A percentile compares a stretch with the other conserved stretches of the same genome.
phyloP scores from a whole-genome alignment of 805 yeast genomes.

The Candida chauliodis region DNA sequence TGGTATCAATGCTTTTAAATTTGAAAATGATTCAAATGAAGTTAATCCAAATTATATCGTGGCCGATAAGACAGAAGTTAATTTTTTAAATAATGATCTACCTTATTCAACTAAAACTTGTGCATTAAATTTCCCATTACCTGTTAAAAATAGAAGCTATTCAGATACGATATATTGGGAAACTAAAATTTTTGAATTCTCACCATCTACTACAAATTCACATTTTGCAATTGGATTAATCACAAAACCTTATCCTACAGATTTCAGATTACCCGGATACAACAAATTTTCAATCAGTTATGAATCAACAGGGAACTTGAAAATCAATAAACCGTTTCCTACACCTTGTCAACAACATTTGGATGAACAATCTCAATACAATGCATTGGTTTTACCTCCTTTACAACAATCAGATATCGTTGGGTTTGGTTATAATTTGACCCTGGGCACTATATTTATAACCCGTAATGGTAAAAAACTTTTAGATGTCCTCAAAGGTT shows the following conservation, averaged over 20 bases:
- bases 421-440: constrained; percentile 51
- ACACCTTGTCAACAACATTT: constrained; percentile 42
- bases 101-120: constrained; percentile 40
- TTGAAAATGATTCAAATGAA: constrained; percentile 32
- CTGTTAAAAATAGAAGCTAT: constrained; percentile 28
- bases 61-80: constrained; percentile 37
- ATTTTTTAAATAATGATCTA: constrained; percentile 32
- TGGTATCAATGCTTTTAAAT: constrained; percentile 39
- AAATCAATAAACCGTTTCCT: constrained; percentile 62
- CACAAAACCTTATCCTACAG: constrained; percentile 68
- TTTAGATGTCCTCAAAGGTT: constrained; percentile 47
- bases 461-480: constrained; percentile 55
- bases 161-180: constrained; percentile 62
- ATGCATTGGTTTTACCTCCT: constrained; percentile 49
- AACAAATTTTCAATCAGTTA: constrained; percentile 66
- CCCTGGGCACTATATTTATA: constrained; percentile 47
- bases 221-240: constrained; percentile 63
- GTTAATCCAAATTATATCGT: constrained; percentile 33
- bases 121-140: constrained; percentile 36
- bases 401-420: constrained; percentile 51
- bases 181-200: constrained; percentile 35
- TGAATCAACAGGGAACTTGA: constrained; percentile 67
- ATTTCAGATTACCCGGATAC: constrained; percentile 71
- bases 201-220: constrained; percentile 32
- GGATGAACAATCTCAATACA: constrained; percentile 37